Conservation (phyloP, 1,139 yeast species). For the Petasospora rhodanensis region DNA sequence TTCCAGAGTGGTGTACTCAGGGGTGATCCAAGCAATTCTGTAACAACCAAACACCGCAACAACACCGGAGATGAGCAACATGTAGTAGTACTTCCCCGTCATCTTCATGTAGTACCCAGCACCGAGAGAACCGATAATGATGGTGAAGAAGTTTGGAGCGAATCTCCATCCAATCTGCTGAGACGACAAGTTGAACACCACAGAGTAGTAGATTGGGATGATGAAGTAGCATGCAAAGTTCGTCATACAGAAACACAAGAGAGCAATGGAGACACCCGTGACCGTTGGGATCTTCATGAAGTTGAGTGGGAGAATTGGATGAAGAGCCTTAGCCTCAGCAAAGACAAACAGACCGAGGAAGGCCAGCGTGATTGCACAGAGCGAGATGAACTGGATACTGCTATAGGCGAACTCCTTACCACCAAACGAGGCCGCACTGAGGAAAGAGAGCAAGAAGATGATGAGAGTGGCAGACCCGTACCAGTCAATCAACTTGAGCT, state of each 20-base stretch:
- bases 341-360: conserved; percentile 37
- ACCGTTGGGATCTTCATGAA: conserved; percentile 56
- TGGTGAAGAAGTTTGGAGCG: conserved; percentile 65
- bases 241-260: conserved; percentile 53
- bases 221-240: conserved; percentile 53
- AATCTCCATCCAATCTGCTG: conserved; percentile 60
- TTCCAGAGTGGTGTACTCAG: conserved; percentile 32
- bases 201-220: conserved; percentile 58
- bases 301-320: conserved; percentile 64
- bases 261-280: conserved; percentile 58
- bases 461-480: conserved; percentile 64
- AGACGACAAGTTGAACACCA: conserved; percentile 52
- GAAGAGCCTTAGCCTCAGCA: conserved; percentile 51
- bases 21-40: conserved; percentile 34
- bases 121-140: conserved; percentile 61
- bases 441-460: conserved; percentile 42
- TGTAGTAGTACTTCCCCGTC: conserved; percentile 61
- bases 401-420: conserved; percentile 49
- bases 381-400: conserved; percentile 19
- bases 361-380: conserved; percentile 25
- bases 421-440: conserved; percentile 67
- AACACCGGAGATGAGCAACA: conserved; percentile 43
- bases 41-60: conserved; percentile 44
- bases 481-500: conserved; percentile 62
- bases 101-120: conserved; percentile 65